phyloP scores from a whole-genome alignment of 2,329 filamentous ascomycete genomes.

The Cryphonectria carpinicola region DNA sequence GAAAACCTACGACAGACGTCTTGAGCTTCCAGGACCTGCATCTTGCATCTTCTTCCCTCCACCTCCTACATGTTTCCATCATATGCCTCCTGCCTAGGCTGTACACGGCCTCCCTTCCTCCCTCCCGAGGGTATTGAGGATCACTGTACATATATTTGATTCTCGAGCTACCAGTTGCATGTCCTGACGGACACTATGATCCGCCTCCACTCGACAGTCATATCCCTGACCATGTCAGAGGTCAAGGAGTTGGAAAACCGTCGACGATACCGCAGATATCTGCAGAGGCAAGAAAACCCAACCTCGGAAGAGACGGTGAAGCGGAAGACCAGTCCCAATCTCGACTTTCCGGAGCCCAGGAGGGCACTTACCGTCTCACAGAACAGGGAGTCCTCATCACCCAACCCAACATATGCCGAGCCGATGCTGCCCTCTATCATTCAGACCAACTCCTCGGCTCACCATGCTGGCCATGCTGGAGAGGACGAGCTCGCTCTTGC shows the following conservation, averaged over 20 bases:
- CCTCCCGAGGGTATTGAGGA: background rate
- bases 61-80: background rate
- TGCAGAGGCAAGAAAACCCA: slow-evolving; percentile 34
- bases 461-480: background rate
- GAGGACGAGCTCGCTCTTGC: background rate
- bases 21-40: background rate
- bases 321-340: slow-evolving; percentile 18
- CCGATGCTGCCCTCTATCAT: slow-evolving; percentile 11
- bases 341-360: slow-evolving; percentile 7
- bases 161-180: background rate
- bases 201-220: slow-evolving; percentile 44
- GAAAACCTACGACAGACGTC: background rate
- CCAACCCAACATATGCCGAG: slow-evolving; percentile 6
- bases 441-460: background rate
- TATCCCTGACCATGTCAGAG: slow-evolving; percentile 46
- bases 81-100: background rate
- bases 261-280: slow-evolving; percentile 40
- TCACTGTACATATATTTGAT: background rate
- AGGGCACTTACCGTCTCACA: slow-evolving; percentile 14
- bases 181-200: slow-evolving; percentile 41
- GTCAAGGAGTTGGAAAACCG: slow-evolving; percentile 45
- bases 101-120: background rate
- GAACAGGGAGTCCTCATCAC: slow-evolving; percentile 16
- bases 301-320: slow-evolving; percentile 29
- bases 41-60: background rate